These are phyloP conservation scores for Intubia oerlemansii DNA, from an alignment of 2,329 filamentous ascomycete species.

Conservation along the genomic window DNA sequence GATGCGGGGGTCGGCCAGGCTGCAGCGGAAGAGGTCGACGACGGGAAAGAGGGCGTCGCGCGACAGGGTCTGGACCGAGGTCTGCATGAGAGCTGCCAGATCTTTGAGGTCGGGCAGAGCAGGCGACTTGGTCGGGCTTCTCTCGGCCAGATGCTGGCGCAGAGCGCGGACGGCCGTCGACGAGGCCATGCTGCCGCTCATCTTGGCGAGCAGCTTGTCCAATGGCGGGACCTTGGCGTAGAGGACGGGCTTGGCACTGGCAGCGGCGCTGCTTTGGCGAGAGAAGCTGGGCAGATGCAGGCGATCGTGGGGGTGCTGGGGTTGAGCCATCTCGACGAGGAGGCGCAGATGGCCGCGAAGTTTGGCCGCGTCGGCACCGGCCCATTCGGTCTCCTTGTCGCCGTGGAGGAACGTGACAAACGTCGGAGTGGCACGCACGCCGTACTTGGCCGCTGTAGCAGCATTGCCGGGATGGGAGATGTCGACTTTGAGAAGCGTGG, in stretches of 20 bases:
- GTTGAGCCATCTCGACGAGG: constrained; percentile 53
- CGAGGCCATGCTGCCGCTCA: constrained; percentile 30
- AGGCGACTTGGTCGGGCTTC: constrained; percentile 26
- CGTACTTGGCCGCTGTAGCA: constrained; percentile 41
- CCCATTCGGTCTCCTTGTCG: constrained; percentile 59
- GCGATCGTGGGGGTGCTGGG: constrained; percentile 52
- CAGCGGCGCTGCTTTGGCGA: constrained; percentile 22
- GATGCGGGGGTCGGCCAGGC: constrained; percentile 56
- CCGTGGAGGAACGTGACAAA: constrained; percentile 72
- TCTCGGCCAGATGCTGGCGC: constrained; percentile 47
- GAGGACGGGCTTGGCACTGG: constrained; percentile 34
- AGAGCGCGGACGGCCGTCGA: constrained; percentile 40
- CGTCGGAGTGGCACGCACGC: constrained; percentile 61
- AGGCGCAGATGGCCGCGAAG: constrained; percentile 53
- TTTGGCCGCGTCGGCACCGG: constrained; percentile 46
- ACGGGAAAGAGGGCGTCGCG: constrained; percentile 52
- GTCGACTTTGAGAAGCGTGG: constrained; percentile 65
- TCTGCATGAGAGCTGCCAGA: constrained; percentile 40
- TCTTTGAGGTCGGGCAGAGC: constrained; percentile 47
- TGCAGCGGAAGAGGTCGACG: constrained; percentile 65
- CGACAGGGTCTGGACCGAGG: constrained; percentile 32
- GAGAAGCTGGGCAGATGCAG: constrained; percentile 52
- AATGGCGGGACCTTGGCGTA: constrained; percentile 67
- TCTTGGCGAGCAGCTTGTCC: constrained; percentile 59
- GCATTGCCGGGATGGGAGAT: constrained; percentile 34